Percentiles rank a stretch among this genome's conserved stretches.
These are phyloP conservation scores for Hypsizygus ulmarius DNA, from an alignment of 1,284 basidiomycete species.

Conservation along the genomic window DNA sequence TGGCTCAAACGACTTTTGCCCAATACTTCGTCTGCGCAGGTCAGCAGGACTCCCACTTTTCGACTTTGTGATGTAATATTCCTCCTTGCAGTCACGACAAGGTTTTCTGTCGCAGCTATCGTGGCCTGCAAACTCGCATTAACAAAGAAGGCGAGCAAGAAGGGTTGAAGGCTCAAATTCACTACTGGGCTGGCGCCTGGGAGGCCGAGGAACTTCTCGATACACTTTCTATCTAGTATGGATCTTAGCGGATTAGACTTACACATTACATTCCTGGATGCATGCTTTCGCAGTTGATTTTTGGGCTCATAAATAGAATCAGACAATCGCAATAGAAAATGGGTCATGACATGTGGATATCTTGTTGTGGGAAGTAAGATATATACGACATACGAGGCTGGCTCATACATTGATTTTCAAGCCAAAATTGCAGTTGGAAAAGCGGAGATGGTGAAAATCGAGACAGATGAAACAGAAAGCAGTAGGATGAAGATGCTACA, in stretches of 20 bases:
- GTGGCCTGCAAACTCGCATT: conserved; percentile 78
- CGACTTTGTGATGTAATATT: neutral
- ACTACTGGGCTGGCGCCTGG: conserved; percentile 92
- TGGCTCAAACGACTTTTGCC: conserved; percentile 95
- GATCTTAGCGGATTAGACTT: neutral
- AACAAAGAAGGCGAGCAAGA: conserved; percentile 59
- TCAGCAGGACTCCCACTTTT: conserved; percentile 32
- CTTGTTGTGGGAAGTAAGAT: conserved; percentile 12
- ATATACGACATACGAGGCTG: conserved; percentile 23
- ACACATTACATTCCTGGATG: neutral
- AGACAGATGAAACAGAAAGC: conserved; percentile 9
- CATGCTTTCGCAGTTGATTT: neutral
- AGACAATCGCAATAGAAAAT: neutral
- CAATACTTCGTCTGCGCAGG: conserved; percentile 78
- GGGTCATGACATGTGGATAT: conserved; percentile 4
- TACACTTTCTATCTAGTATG: conserved; percentile 32
- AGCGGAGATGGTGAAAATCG: neutral
- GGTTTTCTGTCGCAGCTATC: conserved; percentile 72
- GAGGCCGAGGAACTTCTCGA: conserved; percentile 83
- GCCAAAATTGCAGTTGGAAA: neutral
- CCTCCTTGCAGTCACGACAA: conserved; percentile 61
- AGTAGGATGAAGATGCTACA: conserved; percentile 3
- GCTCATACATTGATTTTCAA: conserved; percentile 24
- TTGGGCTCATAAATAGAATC: neutral
- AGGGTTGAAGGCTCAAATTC: conserved; percentile 69